These are phyloP conservation scores for Amaranthus tricolor DNA, from an alignment of 179 eudicot genomes.

Conservation along the genomic window DNA sequence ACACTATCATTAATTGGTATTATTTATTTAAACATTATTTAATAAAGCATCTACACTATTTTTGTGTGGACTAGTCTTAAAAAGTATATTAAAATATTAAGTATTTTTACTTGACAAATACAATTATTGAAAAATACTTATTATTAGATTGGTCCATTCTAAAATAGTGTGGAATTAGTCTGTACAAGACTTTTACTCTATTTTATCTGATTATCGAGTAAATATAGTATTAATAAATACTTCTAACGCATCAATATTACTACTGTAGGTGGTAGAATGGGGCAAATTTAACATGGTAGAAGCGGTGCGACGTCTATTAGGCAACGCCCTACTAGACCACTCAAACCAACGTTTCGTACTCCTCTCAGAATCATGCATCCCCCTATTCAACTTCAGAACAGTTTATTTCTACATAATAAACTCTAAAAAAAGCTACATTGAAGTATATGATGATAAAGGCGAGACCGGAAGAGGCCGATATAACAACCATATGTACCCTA, in stretches of 20 bases:
- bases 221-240: background rate
- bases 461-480: slow-evolving; percentile 42
- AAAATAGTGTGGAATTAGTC: too few species aligned
- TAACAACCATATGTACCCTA: slow-evolving; percentile 30
- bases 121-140: too few species aligned
- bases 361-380: slow-evolving; percentile 60
- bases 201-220: background rate
- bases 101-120: too few species aligned
- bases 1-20: too few species aligned
- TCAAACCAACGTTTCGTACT: slow-evolving; percentile 52
- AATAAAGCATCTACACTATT: too few species aligned
- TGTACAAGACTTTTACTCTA: too few species aligned
- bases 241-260: background rate
- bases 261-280: slow-evolving; percentile 36
- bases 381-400: slow-evolving; percentile 42
- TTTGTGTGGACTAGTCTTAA: too few species aligned
- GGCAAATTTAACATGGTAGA: slow-evolving; percentile 50
- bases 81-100: too few species aligned
- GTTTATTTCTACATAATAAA: slow-evolving; percentile 44
- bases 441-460: slow-evolving; percentile 36
- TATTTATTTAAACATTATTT: too few species aligned
- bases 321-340: slow-evolving; percentile 47
- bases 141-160: too few species aligned
- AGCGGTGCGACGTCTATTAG: slow-evolving; percentile 52
- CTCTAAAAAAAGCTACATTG: slow-evolving; percentile 32